Base-by-base conservation (phyloP, 495 filamentous ascomycete species). In the Lasiosphaeris hirsuta region DNA sequence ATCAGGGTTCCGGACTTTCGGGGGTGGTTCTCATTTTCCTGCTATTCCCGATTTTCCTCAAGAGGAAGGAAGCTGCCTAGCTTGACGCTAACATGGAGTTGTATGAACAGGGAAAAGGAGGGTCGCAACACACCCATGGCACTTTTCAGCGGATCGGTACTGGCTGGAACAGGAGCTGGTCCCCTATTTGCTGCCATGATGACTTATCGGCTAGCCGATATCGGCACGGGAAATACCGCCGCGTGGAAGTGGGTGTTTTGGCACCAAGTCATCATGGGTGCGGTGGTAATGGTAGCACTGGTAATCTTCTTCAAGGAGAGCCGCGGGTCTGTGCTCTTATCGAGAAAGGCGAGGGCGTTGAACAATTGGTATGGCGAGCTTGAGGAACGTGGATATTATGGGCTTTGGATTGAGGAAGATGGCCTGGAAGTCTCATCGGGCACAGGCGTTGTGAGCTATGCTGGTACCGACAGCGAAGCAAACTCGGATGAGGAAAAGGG, bases 241-340 rank as follows among this genome's bases (percentile, higher is more conserved):
- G 78, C 71, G 19, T 96, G 92, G 93, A 82, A 90, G 58, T 96
- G 92, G 92, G 80, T 95, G 6, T 96, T 96, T 73, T 95, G 87
- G 77, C 78, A 92, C 14, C 91, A 96, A 61, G 84, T 86, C 5
- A 90, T 96, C 19, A 74, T 81, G 18, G 79, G 82, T 53, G 86
- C 78, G 0, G 64, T 85, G 39, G 69, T 90, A 45, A 85, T 95
- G 59, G 48, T 76, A 15, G 67, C 78, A 4, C 76, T 91, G 11
- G 82, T 83, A 34, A 58, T 88, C 8, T 81, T 87, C 49, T 90
- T 96, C 67, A 85, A 83, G 52, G 93, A 97, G 69, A 96, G 90
- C 7, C 77, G 93, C 11, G 92, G 90, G 5, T 86, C 83, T 52
- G 90, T 96, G 10, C 72, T 97, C 13, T 76, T 97, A 1, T 88